Evolutionary conservation across 352 stramenopile genomes (phyloP).

Genomic region (Pythium scleroteichum): DNA sequence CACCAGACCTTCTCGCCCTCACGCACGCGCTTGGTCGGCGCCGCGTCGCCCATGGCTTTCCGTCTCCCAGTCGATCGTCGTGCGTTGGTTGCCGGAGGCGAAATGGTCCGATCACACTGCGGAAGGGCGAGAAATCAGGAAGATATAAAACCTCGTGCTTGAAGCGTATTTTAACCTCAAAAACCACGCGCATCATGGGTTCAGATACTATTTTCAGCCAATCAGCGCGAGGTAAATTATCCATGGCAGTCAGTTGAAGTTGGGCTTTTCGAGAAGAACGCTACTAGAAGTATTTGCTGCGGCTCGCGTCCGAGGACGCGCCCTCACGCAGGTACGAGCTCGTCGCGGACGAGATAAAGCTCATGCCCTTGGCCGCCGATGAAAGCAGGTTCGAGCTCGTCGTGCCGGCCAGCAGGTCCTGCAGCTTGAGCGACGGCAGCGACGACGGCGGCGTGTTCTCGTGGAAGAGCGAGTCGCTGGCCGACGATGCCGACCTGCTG

Average conservation of each 20-base stretch:
- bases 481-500: conserved; percentile 1
- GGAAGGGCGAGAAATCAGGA: conserved; percentile 25
- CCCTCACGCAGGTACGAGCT: conserved; percentile 57
- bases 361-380: conserved; percentile 80
- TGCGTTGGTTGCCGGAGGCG: neutral
- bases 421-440: conserved; percentile 39
- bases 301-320: conserved; percentile 27
- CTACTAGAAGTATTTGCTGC: conserved; percentile 69
- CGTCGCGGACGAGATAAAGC: conserved; percentile 76
- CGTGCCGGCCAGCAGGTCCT: conserved; percentile 43
- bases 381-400: conserved; percentile 64
- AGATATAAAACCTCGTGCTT: conserved; percentile 29
- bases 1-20: conserved; percentile 90
- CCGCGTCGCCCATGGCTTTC: conserved; percentile 19
- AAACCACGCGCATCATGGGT: conserved; percentile 24
- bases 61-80: too few species aligned
- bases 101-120: neutral
- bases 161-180: conserved; percentile 1
- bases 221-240: conserved; percentile 1
- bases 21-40: conserved; percentile 50
- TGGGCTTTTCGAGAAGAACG: neutral
- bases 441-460: conserved; percentile 23
- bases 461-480: conserved; percentile 27
- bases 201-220: conserved; percentile 22
- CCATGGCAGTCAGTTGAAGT: conserved; percentile 28